Evolutionary conservation across 768 basidiomycete species (phyloP).

Genomic region (Polyporus arcularius): DNA sequence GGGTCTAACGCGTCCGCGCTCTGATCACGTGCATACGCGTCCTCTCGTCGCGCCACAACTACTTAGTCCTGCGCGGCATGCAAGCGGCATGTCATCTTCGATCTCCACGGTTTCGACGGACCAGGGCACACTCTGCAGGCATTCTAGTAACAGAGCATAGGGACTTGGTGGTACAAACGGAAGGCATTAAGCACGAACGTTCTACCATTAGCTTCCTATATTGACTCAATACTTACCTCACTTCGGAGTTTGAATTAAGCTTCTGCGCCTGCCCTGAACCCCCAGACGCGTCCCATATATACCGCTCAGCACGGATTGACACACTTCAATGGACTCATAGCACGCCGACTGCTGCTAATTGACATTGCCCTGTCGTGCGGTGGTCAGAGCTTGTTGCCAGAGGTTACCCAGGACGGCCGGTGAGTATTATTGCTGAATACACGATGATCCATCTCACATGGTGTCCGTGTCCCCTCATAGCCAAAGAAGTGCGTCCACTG

Average conservation of each 20-base stretch:
- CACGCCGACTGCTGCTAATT: too few relatives aligned
- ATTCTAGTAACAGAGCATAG: too few relatives aligned
- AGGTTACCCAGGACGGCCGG: background rate
- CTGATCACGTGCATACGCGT: background rate
- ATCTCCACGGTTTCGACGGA: too few relatives aligned
- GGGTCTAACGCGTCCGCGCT: background rate
- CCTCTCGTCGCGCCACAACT: slow-evolving; percentile 2
- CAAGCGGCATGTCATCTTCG: too few relatives aligned
- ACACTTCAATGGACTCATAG: slow-evolving; percentile 18
- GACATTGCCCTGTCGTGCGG: background rate
- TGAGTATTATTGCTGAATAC: background rate
- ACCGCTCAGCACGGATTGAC: background rate
- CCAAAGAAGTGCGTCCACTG: background rate
- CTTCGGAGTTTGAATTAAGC: background rate
- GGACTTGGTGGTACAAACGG: too few relatives aligned
- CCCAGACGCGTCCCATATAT: background rate
- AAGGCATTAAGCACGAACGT: too few relatives aligned
- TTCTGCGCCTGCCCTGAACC: slow-evolving; percentile 9
- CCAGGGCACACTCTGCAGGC: too few relatives aligned
- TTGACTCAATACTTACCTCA: too few relatives aligned
- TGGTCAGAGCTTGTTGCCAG: background rate
- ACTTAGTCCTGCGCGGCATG: background rate
- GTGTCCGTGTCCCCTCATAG: background rate
- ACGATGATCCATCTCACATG: background rate
- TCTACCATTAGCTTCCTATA: too few relatives aligned